Evolutionary conservation across 2,329 filamentous ascomycete species (phyloP), one percentile per base, ranked within the genome.

Genomic region (Cadophora sp.): DNA sequence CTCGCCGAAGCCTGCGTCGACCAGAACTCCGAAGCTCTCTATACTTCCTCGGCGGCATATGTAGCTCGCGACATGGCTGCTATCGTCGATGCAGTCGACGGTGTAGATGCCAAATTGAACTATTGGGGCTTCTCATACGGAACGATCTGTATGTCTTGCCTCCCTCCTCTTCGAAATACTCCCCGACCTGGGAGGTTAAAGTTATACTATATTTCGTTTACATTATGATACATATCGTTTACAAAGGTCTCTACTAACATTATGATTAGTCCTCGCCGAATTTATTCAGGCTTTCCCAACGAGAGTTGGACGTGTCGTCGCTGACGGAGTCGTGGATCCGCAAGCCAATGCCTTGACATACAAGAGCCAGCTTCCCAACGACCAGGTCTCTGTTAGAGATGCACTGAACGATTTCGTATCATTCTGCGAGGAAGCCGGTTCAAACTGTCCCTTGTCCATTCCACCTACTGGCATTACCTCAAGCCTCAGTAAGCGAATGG

Each of bases 121-220:
- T 64, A 64, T 41, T 80, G 82, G 75, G 82, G 83, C 0, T 79
- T 84, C 51, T 84, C 82, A 2, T 85, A 85, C 65, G 81, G 81
- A 4, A 81, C 79, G 1, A 72, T 79, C n/a, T 74, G 81, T 39
- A 39, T 39, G 36, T 39, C 27, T 13, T n/a, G 30, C 9, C 30
- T 13, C 36, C 8, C 8, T 39, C 11, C 36, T 11, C 36, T 13
- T 13, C 11, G 36, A 30, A 30, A 30, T 30, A 30, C 27, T 30
- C 36, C 36, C 2, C 11, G 36, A 2, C 11, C 8, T 39, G 7
- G 11, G 36, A 39, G 2, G 36, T 39, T 30, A 6, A 30, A 30
- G 3, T 30, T 30, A 30, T 30, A 6, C 27, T 30, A 3, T 30
- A 30, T 30, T 30, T 30, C 27, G 27, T 30, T 30, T 6, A 30